phyloP scores from a whole-genome alignment of 805 yeast genomes.

The Suhomyces sp. region DNA sequence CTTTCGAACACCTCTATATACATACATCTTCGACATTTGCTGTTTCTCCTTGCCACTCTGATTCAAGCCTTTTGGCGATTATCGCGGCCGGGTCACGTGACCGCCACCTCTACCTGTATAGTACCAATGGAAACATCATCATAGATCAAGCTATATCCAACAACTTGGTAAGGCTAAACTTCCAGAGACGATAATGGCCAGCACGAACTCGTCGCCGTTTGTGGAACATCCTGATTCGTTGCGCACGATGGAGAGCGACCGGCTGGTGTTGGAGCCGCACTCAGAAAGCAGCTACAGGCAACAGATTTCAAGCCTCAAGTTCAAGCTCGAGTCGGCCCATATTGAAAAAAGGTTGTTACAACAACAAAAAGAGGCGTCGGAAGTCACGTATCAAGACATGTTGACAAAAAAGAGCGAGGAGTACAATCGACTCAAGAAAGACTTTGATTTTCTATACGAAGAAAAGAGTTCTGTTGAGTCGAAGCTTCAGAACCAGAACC shows the following conservation, averaged over 20 bases:
- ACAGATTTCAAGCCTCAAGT: conserved; percentile 27
- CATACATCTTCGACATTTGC: conserved; percentile 49
- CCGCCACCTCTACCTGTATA: too few relatives aligned
- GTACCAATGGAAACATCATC: too few relatives aligned
- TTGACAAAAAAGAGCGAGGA: conserved; percentile 33
- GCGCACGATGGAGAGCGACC: neutral
- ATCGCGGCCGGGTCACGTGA: neutral
- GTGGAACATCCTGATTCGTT: conserved; percentile 21
- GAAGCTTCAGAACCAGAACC: conserved; percentile 29
- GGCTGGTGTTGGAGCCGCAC: neutral
- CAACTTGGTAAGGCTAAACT: too few relatives aligned
- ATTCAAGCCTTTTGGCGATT: neutral
- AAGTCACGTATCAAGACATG: conserved; percentile 23
- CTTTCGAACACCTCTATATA: conserved; percentile 7
- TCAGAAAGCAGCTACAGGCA: conserved; percentile 16
- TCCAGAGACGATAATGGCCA: neutral
- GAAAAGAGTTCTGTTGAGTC: conserved; percentile 33
- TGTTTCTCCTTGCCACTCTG: neutral
- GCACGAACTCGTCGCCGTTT: conserved; percentile 22
- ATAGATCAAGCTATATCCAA: too few relatives aligned
- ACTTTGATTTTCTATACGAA: conserved; percentile 34
- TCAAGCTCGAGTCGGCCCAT: conserved; percentile 27
- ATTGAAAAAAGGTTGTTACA: conserved; percentile 34
- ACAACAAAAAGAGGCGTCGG: conserved; percentile 23
- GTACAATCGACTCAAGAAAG: conserved; percentile 29